These are phyloP conservation scores for Citeromyces siamensis DNA, from an alignment of 1,139 yeast species.

Conservation along the genomic window DNA sequence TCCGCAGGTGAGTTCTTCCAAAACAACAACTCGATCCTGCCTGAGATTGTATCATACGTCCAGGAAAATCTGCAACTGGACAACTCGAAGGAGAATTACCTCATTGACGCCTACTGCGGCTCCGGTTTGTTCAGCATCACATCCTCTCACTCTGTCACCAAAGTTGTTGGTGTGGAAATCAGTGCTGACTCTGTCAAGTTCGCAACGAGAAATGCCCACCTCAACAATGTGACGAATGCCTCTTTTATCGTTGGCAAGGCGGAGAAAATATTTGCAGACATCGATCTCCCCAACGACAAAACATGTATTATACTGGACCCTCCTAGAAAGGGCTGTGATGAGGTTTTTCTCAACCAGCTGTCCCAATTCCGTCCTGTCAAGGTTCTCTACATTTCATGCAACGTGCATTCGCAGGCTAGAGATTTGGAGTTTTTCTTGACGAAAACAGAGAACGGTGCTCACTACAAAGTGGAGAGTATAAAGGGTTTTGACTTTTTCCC, in stretches of 20 bases:
- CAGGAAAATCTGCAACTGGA: constrained; percentile 47
- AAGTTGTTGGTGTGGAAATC: constrained; percentile 89
- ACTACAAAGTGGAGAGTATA: constrained; percentile 65
- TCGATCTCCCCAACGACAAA: constrained; percentile 55
- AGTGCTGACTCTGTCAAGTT: constrained; percentile 85
- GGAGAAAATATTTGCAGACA: constrained; percentile 75
- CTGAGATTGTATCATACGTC: constrained; percentile 71
- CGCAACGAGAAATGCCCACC: constrained; percentile 70
- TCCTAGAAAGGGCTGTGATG: constrained; percentile 95
- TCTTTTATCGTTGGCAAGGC: constrained; percentile 87
- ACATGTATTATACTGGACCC: constrained; percentile 94
- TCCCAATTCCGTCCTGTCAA: constrained; percentile 74
- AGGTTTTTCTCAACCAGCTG: constrained; percentile 72
- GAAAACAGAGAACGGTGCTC: constrained; percentile 46
- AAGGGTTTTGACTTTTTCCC: constrained; percentile 97
- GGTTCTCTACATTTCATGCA: constrained; percentile 88
- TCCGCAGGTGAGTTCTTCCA: constrained; percentile 95
- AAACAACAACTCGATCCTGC: constrained; percentile 85
- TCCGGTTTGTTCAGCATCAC: constrained; percentile 89
- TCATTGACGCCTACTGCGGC: constrained; percentile 97
- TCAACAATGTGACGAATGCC: constrained; percentile 67
- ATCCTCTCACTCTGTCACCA: constrained; percentile 66
- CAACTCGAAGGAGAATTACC: constrained; percentile 33
- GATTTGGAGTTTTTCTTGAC: constrained; percentile 77
- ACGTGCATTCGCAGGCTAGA: constrained; percentile 95